Percentiles rank a stretch among this genome's conserved stretches.
Evolutionary conservation across 345 rosid species (phyloP).

Genomic region (Pugionium cornutum): DNA sequence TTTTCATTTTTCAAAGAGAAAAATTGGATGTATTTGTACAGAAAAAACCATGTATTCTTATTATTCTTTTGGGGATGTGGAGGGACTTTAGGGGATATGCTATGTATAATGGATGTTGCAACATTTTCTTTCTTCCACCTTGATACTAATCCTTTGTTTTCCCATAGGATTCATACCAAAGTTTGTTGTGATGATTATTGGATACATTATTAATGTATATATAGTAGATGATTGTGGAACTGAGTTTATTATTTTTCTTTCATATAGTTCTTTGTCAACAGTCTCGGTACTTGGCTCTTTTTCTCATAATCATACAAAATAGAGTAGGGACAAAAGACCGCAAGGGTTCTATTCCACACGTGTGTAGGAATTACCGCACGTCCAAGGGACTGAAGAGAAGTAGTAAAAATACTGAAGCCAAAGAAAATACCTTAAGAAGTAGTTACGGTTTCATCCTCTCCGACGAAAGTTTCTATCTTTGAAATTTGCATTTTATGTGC

Average conservation of each 20-base stretch:
- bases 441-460: constrained; percentile 8
- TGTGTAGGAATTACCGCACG: constrained; percentile 22
- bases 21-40: constrained; percentile 53
- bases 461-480: constrained; percentile 19
- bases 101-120: constrained; percentile 46
- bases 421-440: constrained; percentile 7
- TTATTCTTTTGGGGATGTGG: constrained; percentile 52
- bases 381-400: not conserved
- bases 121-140: constrained; percentile 34
- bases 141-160: constrained; percentile 21
- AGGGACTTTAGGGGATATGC: constrained; percentile 25
- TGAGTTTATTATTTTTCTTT: not conserved
- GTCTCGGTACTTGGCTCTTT: not conserved
- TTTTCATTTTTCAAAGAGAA: not conserved
- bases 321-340: not conserved
- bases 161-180: not conserved
- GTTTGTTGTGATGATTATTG: constrained; percentile 12
- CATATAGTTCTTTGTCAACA: not conserved
- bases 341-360: constrained; percentile 30
- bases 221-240: not conserved
- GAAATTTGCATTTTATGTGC: not conserved
- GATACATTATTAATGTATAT: not conserved
- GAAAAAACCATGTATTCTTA: constrained; percentile 32
- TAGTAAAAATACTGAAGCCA: constrained; percentile 17
- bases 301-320: not conserved